These are phyloP conservation scores for Trichoderma endophyticum DNA, from an alignment of 2,329 filamentous ascomycete genomes.

Conservation along the genomic window DNA sequence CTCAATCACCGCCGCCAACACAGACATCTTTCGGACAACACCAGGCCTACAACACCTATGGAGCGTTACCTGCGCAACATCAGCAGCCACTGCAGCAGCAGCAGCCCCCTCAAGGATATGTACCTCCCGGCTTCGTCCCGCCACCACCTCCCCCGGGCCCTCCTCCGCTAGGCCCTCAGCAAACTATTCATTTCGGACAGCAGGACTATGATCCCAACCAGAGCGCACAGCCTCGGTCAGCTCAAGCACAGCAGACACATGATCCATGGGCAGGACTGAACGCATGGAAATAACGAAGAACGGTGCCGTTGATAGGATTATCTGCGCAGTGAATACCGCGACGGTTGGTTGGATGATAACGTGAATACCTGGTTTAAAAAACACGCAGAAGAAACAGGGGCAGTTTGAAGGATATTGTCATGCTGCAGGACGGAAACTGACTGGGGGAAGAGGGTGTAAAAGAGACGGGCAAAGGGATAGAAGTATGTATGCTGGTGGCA, in stretches of 20 bases:
- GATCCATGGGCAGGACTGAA: slow-evolving; percentile 54
- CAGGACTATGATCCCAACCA: slow-evolving; percentile 35
- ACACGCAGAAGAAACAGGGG: background rate
- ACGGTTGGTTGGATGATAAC: background rate
- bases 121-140: slow-evolving; percentile 58
- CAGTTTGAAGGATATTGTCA: background rate
- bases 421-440: background rate
- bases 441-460: background rate
- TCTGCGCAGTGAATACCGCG: background rate
- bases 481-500: background rate
- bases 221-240: slow-evolving; percentile 30
- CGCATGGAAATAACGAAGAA: slow-evolving; percentile 45
- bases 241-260: slow-evolving; percentile 39
- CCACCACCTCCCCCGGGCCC: slow-evolving; percentile 63
- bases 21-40: slow-evolving; percentile 47
- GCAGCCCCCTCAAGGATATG: slow-evolving; percentile 39
- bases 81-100: background rate
- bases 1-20: slow-evolving; percentile 56
- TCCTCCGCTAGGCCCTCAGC: slow-evolving; percentile 59
- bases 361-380: background rate
- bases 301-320: background rate
- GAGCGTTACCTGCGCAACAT: slow-evolving; percentile 41
- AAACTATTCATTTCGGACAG: slow-evolving; percentile 55
- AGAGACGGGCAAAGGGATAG: background rate
- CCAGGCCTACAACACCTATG: slow-evolving; percentile 31